Conservation (phyloP, 1,139 yeast species). For the Yamadazyma siamensis region DNA sequence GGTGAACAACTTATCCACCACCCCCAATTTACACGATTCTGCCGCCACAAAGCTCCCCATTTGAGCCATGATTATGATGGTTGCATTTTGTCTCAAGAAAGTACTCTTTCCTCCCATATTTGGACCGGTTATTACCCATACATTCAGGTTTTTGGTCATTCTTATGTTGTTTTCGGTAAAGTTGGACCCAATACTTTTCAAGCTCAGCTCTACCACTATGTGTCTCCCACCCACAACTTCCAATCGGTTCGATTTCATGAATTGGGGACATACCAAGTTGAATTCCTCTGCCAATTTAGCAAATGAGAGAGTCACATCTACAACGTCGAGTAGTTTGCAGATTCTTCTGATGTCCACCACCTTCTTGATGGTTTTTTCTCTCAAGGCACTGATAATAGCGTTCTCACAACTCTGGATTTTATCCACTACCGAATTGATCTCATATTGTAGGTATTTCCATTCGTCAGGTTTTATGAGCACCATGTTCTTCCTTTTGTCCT, state of each 20-base stretch:
- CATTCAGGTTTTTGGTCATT: slow-evolving; percentile 17
- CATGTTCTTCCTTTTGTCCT: slow-evolving; percentile 28
- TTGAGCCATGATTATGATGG: slow-evolving; percentile 81
- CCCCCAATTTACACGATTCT: slow-evolving; percentile 60
- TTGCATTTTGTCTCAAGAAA: slow-evolving; percentile 80
- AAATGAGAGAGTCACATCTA: slow-evolving; percentile 76
- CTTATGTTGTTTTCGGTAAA: slow-evolving; percentile 65
- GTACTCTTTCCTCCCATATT: slow-evolving; percentile 99
- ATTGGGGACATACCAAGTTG: slow-evolving; percentile 66
- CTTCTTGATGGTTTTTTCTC: slow-evolving; percentile 32
- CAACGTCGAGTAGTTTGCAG: slow-evolving; percentile 52
- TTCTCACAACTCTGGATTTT: slow-evolving; percentile 41
- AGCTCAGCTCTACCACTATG: slow-evolving; percentile 81
- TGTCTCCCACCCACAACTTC: slow-evolving; percentile 68
- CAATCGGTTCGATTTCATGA: slow-evolving; percentile 40
- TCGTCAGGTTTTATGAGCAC: slow-evolving; percentile 28
- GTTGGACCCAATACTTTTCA: slow-evolving; percentile 44
- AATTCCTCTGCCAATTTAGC: slow-evolving; percentile 66
- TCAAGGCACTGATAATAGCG: slow-evolving; percentile 39
- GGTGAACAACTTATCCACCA: slow-evolving; percentile 84
- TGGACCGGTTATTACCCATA: slow-evolving; percentile 89
- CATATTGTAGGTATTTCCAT: slow-evolving; percentile 32
- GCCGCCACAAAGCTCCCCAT: slow-evolving; percentile 92
- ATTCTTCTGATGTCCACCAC: slow-evolving; percentile 43
- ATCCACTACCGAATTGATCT: slow-evolving; percentile 22